Evolutionary conservation across 2,329 filamentous ascomycete species (phyloP).

Genomic region (Emergomyces pasteurianus): DNA sequence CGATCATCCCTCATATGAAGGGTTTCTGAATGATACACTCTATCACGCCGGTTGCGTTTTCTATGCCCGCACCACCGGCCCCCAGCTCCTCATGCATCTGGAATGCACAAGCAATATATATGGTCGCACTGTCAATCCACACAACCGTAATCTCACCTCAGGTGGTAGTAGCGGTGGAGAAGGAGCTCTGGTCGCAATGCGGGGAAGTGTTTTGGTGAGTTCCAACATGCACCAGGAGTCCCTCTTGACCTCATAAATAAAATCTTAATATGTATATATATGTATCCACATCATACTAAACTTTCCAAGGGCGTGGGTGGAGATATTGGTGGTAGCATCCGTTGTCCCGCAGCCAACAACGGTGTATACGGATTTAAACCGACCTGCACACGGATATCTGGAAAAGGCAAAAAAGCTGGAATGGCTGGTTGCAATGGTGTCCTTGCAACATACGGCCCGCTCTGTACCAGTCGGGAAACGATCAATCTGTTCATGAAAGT

Average conservation of each 20-base stretch:
- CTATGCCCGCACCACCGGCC: slow-evolving; percentile 59
- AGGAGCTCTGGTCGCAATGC: slow-evolving; percentile 46
- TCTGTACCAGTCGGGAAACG: slow-evolving; percentile 43
- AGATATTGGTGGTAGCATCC: slow-evolving; percentile 43
- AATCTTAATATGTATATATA: background rate
- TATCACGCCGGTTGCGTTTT: slow-evolving; percentile 50
- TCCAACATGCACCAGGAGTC: background rate
- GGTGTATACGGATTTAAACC: slow-evolving; percentile 43
- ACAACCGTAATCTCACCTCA: slow-evolving; percentile 46
- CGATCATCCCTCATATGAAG: slow-evolving; percentile 13
- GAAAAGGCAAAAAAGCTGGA: slow-evolving; percentile 31
- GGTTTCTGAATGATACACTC: slow-evolving; percentile 46
- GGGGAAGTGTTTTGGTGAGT: slow-evolving; percentile 42
- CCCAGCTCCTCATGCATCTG: slow-evolving; percentile 43
- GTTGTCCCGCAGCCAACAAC: slow-evolving; percentile 38
- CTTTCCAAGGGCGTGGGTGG: slow-evolving; percentile 48
- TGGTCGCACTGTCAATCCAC: slow-evolving; percentile 51
- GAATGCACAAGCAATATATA: slow-evolving; percentile 52
- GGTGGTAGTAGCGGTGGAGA: slow-evolving; percentile 58
- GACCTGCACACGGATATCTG: slow-evolving; percentile 36
- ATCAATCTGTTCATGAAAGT: slow-evolving; percentile 20
- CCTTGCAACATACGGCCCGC: slow-evolving; percentile 46
- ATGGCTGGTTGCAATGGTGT: slow-evolving; percentile 29
- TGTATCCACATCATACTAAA: background rate
- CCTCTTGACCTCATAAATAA: too few relatives aligned